phyloP scores from a whole-genome alignment of 1,284 basidiomycete species.

The Boletus holoroseus region DNA sequence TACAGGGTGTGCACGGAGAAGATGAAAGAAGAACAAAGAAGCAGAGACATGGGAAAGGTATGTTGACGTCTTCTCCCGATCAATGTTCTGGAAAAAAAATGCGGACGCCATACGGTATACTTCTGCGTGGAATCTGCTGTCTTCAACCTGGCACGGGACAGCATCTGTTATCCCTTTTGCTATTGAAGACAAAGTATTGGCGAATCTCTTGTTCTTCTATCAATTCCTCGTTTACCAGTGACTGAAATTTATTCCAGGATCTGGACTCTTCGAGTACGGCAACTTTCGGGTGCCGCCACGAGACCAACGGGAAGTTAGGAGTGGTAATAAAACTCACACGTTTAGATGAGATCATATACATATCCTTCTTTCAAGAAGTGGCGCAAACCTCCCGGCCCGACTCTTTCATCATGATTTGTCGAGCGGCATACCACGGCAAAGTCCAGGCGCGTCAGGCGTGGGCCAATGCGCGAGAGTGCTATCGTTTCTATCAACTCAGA shows the following conservation, averaged over 20 bases:
- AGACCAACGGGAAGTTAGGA: conserved; percentile 60
- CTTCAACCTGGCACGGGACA: conserved; percentile 3
- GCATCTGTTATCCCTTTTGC: background rate
- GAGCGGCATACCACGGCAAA: background rate
- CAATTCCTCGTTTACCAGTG: conserved; percentile 1
- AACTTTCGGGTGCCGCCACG: conserved; percentile 64
- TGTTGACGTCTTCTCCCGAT: conserved; percentile 5
- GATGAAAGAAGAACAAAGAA: conserved; percentile 42
- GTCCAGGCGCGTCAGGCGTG: conserved; percentile 17
- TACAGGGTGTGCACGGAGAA: conserved; percentile 33
- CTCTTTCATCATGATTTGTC: conserved; percentile 1
- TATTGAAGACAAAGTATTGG: conserved; percentile 1
- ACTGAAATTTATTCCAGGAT: conserved; percentile 30
- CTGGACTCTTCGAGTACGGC: conserved; percentile 42
- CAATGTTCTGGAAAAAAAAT: background rate
- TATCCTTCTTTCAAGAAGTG: conserved; percentile 10
- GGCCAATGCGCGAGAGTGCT: background rate
- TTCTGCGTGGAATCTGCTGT: conserved; percentile 8
- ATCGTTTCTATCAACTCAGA: conserved; percentile 11
- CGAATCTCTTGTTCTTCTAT: background rate
- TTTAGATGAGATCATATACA: conserved; percentile 45
- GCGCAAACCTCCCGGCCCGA: background rate
- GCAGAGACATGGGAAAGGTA: conserved; percentile 49
- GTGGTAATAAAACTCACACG: conserved; percentile 66
- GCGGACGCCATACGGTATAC: background rate